These are phyloP conservation scores for Citrus sinensis DNA, from an alignment of 345 rosid species.

Conservation along the genomic window DVS_A1.0 CM039163.1:51104001-51104500, in stretches of 20 bases:
- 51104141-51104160: background rate
- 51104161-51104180: background rate
- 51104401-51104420: slow-evolving; percentile 52
- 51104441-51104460: slow-evolving; percentile 83
- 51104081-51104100: background rate
- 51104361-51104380: background rate
- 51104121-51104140: background rate
- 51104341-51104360: background rate
- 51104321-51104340: slow-evolving; percentile 6
- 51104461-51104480: slow-evolving; percentile 78
- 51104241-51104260: background rate
- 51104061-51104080: background rate
- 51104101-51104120: background rate
- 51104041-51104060: background rate
- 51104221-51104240: background rate
- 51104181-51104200: background rate
- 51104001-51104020: background rate
- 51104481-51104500: slow-evolving; percentile 73
- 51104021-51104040: background rate
- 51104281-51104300: background rate
- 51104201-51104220: background rate
- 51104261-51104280: background rate
- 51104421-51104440: slow-evolving; percentile 62
- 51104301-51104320: background rate
- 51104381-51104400: slow-evolving; percentile 52